These are phyloP conservation scores for Boletus coccyginus DNA, from an alignment of 768 basidiomycete species.

Conservation along the genomic window DNA sequence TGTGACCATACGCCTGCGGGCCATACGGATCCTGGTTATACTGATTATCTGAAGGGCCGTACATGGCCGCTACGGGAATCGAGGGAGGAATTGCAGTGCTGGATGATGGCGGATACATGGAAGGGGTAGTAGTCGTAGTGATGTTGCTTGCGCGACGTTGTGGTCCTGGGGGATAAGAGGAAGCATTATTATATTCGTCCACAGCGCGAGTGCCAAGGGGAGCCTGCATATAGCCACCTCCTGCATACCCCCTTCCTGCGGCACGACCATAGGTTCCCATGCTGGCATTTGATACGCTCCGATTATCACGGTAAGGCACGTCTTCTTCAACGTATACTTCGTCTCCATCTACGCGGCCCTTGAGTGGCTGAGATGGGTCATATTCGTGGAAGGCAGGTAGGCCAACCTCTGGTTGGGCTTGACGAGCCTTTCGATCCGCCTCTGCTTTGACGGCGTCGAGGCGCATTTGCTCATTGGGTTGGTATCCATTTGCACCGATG, in stretches of 20 bases:
- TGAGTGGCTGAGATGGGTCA: constrained; percentile 59
- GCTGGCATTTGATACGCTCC: constrained; percentile 20
- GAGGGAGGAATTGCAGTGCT: constrained; percentile 19
- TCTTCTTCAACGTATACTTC: constrained; percentile 55
- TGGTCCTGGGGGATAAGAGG: constrained; percentile 45
- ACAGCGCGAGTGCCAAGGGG: constrained; percentile 65
- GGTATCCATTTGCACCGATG: constrained; percentile 35
- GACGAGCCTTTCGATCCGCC: constrained; percentile 74
- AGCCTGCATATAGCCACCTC: constrained; percentile 66
- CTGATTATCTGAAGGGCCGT: constrained; percentile 17
- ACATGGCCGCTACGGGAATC: constrained; percentile 13
- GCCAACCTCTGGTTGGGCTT: constrained; percentile 58
- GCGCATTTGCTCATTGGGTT: constrained; percentile 58
- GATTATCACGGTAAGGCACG: constrained; percentile 33
- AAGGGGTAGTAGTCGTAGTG: constrained; percentile 41
- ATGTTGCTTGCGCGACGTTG: constrained; percentile 39
- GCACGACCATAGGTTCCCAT: constrained; percentile 32
- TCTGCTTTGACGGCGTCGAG: constrained; percentile 86
- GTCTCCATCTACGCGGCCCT: constrained; percentile 54
- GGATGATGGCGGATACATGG: constrained; percentile 34
- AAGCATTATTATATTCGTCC: constrained; percentile 66
- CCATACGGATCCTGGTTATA: constrained; percentile 29
- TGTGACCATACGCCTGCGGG: constrained; percentile 49
- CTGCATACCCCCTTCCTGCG: constrained; percentile 35
- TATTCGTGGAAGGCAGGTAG: constrained; percentile 75